A percentile compares a stretch with the other conserved stretches of the same genome.
phyloP scores from a whole-genome alignment of 2,329 filamentous ascomycete genomes.

The Neofusicoccum ribis region DNA sequence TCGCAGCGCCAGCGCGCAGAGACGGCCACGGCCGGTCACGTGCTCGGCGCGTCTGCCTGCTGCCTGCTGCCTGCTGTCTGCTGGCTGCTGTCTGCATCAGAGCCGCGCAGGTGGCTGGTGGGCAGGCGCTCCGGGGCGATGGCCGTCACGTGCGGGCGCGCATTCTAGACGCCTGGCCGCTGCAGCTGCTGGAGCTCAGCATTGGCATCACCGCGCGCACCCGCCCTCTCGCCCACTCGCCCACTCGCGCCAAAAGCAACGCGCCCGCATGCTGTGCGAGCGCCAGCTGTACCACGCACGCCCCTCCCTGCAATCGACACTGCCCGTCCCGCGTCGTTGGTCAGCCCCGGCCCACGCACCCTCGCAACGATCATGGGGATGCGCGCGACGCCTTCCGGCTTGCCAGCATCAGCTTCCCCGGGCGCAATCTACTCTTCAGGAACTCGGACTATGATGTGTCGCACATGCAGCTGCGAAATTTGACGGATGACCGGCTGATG shows the following conservation, averaged over 20 bases:
- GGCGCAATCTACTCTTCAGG: constrained; percentile 12
- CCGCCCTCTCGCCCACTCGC: no score
- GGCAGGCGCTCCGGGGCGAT: background rate
- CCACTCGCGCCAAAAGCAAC: constrained; percentile 2
- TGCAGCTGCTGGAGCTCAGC: background rate
- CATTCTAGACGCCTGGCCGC: background rate
- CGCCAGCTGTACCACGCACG: background rate
- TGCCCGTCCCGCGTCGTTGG: constrained; percentile 6
- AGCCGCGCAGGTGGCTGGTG: no score
- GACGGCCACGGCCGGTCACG: no score
- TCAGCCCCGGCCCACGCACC: background rate
- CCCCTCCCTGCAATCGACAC: background rate
- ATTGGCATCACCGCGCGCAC: no score
- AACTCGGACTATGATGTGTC: background rate
- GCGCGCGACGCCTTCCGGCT: background rate
- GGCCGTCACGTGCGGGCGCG: background rate
- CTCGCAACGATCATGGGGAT: constrained; percentile 2
- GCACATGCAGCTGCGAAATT: constrained; percentile 9
- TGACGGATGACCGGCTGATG: constrained; percentile 15
- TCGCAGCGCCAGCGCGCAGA: no score
- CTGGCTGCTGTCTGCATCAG: no score
- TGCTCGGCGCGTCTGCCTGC: no score
- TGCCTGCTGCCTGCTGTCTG: no score
- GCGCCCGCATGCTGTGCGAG: constrained; percentile 2
- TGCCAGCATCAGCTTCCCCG: constrained; percentile 14